A percentile compares a stretch with the other conserved stretches of the same genome.
These are phyloP conservation scores for Calocybe gambosa DNA, from an alignment of 1,284 basidiomycete genomes.

Conservation along the genomic window DNA sequence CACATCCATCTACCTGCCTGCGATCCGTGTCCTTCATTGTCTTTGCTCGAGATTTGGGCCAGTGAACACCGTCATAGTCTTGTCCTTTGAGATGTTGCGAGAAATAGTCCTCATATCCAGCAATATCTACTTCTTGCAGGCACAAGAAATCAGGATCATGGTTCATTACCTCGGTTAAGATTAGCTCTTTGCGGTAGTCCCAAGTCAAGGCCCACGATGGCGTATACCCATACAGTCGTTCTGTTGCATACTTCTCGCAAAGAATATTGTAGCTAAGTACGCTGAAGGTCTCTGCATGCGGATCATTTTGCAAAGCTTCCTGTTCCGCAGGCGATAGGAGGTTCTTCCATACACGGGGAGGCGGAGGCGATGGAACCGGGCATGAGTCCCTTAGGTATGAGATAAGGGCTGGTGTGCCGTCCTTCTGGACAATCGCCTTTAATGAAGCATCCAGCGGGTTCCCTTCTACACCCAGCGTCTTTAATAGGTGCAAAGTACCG, in stretches of 20 bases:
- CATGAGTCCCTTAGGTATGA: slow-evolving; percentile 85
- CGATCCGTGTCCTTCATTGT: slow-evolving; percentile 90
- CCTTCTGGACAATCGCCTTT: slow-evolving; percentile 84
- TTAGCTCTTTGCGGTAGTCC: slow-evolving; percentile 91
- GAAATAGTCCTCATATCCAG: slow-evolving; percentile 94
- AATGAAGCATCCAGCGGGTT: slow-evolving; percentile 84
- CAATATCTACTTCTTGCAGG: slow-evolving; percentile 90
- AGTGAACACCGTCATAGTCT: slow-evolving; percentile 90
- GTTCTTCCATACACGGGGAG: slow-evolving; percentile 78
- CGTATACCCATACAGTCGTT: slow-evolving; percentile 92
- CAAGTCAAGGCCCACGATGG: slow-evolving; percentile 94
- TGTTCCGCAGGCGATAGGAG: slow-evolving; percentile 69
- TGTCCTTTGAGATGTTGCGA: slow-evolving; percentile 68
- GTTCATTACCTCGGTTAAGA: slow-evolving; percentile 81
- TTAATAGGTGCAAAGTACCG: slow-evolving; percentile 89
- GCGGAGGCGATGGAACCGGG: slow-evolving; percentile 78
- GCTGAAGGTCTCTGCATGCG: slow-evolving; percentile 68
- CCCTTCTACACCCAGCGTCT: slow-evolving; percentile 91
- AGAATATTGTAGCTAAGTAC: slow-evolving; percentile 94
- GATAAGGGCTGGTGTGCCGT: slow-evolving; percentile 87
- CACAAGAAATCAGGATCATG: slow-evolving; percentile 91
- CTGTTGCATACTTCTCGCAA: slow-evolving; percentile 88
- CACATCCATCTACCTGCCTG: slow-evolving; percentile 92
- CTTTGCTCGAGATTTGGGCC: slow-evolving; percentile 91
- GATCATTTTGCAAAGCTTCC: slow-evolving; percentile 49